A percentile compares a stretch with the other conserved stretches of the same genome.
Conservation (phyloP, 352 stramenopile genomes). For the Phytophthora chlamydospora region DNA sequence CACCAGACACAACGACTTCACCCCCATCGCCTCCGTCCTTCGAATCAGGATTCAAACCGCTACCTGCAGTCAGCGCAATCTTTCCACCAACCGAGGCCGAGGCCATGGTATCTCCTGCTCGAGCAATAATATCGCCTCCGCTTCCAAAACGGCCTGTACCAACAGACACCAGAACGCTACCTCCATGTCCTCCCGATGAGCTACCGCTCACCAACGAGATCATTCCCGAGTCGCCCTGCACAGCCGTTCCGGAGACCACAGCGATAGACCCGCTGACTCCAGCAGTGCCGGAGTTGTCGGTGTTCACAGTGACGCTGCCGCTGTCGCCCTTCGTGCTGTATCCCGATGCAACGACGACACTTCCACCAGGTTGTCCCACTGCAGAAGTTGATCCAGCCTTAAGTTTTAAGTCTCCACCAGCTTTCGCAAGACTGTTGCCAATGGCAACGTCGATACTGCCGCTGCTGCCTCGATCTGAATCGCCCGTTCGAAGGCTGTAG, state of each 20-base stretch:
- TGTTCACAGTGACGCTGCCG: slow-evolving; percentile 78
- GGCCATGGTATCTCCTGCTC: slow-evolving; percentile 66
- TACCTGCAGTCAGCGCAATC: slow-evolving; percentile 51
- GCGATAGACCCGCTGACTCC: slow-evolving; percentile 81
- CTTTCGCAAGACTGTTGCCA: slow-evolving; percentile 26
- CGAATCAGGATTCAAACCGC: slow-evolving; percentile 46
- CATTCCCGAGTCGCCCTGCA: slow-evolving; percentile 65
- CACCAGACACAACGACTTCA: slow-evolving; percentile 68
- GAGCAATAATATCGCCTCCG: slow-evolving; percentile 70
- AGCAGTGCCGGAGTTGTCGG: slow-evolving; percentile 68
- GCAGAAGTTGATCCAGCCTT: slow-evolving; percentile 39
- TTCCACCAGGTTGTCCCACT: slow-evolving; percentile 68
- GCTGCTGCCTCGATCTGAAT: slow-evolving; percentile 44
- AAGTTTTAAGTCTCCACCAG: slow-evolving; percentile 32
- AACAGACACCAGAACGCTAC: slow-evolving; percentile 69
- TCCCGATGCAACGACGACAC: slow-evolving; percentile 80
- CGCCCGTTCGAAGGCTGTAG: slow-evolving; percentile 62
- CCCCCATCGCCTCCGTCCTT: slow-evolving; percentile 74
- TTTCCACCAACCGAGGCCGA: slow-evolving; percentile 49
- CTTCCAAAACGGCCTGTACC: slow-evolving; percentile 56
- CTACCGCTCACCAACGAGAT: slow-evolving; percentile 75
- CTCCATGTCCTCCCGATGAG: slow-evolving; percentile 61
- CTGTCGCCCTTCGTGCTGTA: slow-evolving; percentile 70
- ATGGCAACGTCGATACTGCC: slow-evolving; percentile 30
- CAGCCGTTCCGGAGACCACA: slow-evolving; percentile 63